phyloP scores from a whole-genome alignment of 345 rosid species.

The Hibiscus mutabilis region DNA sequence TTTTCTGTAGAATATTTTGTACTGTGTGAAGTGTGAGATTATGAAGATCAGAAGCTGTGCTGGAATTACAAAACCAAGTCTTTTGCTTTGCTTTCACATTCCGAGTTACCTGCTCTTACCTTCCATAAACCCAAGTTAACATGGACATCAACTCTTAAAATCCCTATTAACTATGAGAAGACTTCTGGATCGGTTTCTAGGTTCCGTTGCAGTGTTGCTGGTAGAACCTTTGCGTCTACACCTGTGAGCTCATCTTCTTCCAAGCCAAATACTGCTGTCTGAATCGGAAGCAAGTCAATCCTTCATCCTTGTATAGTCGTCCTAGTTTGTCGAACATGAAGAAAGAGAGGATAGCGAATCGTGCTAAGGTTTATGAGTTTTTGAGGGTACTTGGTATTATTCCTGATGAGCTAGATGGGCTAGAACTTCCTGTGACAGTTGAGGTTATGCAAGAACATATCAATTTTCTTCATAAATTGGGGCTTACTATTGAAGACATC shows the following conservation, averaged over 20 bases:
- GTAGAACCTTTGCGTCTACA: constrained; percentile 36
- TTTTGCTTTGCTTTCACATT: constrained; percentile 48
- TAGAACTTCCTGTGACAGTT: constrained; percentile 82
- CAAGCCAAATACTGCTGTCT: constrained; percentile 18
- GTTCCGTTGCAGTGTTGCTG: constrained; percentile 39
- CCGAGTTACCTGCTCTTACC: constrained; percentile 45
- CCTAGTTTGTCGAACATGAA: constrained; percentile 70
- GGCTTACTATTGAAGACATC: constrained; percentile 73
- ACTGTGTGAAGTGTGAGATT: neutral
- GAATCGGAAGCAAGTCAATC: constrained; percentile 32
- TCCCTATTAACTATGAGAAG: constrained; percentile 25
- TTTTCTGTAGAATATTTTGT: constrained; percentile 17
- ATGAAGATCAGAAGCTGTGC: constrained; percentile 56
- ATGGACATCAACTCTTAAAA: constrained; percentile 19
- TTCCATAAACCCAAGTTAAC: constrained; percentile 23
- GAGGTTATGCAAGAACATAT: constrained; percentile 82
- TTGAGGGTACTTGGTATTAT: constrained; percentile 41
- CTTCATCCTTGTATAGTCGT: constrained; percentile 60
- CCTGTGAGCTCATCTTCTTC: constrained; percentile 33
- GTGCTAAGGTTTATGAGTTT: neutral
- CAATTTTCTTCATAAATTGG: constrained; percentile 69
- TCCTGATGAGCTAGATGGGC: constrained; percentile 78
- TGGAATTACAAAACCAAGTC: constrained; percentile 45
- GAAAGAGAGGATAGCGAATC: constrained; percentile 9
- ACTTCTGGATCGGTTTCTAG: constrained; percentile 22